Conservation (phyloP, 2,329 filamentous ascomycete genomes). For the Diplodia seriata region DNA sequence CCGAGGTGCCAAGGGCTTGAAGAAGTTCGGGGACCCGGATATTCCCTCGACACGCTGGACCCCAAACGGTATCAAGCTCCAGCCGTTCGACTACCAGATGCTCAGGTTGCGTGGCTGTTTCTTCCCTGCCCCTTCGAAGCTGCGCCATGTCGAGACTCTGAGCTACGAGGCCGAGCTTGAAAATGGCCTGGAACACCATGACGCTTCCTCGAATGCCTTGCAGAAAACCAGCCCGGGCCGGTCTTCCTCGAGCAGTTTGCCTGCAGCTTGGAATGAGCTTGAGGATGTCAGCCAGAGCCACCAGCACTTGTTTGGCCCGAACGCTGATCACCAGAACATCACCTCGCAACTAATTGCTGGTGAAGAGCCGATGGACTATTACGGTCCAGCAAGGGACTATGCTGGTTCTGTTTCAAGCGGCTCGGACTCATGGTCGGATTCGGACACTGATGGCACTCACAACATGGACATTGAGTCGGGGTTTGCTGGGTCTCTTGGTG, state of each 20-base stretch:
- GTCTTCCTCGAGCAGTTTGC: no score
- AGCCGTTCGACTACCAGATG: not conserved
- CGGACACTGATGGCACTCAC: not conserved
- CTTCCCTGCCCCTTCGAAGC: not conserved
- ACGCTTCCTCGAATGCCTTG: no score
- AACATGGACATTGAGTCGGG: no score
- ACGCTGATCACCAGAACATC: not conserved
- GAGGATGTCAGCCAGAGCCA: not conserved
- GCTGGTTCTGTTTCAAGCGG: not conserved
- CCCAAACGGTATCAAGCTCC: not conserved
- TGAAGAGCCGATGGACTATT: not conserved
- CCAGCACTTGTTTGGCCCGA: not conserved
- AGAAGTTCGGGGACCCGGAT: not conserved
- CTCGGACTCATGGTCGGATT: not conserved
- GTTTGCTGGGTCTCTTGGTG: no score
- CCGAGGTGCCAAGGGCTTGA: conserved; percentile 19
- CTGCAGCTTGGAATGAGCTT: no score
- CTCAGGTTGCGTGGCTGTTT: not conserved
- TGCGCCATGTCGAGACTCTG: not conserved
- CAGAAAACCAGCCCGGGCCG: no score
- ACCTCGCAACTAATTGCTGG: not conserved
- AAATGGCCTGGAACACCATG: no score
- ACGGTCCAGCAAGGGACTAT: conserved; percentile 6
- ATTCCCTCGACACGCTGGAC: not conserved
- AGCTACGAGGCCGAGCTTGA: not conserved